Percentiles rank a stretch among this genome's conserved stretches.
These are phyloP conservation scores for Ogataea zsoltii DNA, from an alignment of 805 yeast species.

Conservation along the genomic window DNA sequence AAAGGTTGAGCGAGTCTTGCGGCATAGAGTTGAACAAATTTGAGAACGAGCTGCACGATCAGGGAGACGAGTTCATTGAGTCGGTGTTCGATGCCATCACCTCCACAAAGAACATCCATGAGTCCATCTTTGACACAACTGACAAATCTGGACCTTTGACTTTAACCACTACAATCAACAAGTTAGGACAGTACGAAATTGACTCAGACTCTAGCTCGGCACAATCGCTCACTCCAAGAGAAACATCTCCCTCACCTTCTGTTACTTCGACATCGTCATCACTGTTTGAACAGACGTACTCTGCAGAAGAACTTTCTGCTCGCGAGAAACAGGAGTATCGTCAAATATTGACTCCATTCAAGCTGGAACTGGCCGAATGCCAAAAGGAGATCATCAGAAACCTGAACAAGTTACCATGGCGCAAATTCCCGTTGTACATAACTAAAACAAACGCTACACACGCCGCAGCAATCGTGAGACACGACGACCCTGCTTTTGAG, in stretches of 20 bases:
- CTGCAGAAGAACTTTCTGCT: conserved; percentile 14
- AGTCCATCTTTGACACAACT: conserved; percentile 30
- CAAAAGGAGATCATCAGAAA: conserved; percentile 56
- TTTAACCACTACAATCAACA: conserved; percentile 29
- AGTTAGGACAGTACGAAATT: conserved; percentile 30
- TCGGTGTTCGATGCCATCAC: conserved; percentile 61
- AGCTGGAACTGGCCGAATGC: conserved; percentile 38
- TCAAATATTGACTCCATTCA: conserved; percentile 27
- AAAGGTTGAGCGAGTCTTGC: conserved; percentile 29
- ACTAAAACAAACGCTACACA: conserved; percentile 68
- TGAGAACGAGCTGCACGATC: conserved; percentile 52
- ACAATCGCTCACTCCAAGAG: too few relatives aligned
- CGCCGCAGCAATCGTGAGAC: conserved; percentile 79
- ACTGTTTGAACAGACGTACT: background rate
- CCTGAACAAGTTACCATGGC: conserved; percentile 65
- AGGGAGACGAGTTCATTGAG: conserved; percentile 65
- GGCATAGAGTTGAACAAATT: conserved; percentile 31
- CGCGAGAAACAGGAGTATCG: conserved; percentile 16
- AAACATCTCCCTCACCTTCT: too few relatives aligned
- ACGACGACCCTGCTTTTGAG: conserved; percentile 50
- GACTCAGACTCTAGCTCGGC: conserved; percentile 10
- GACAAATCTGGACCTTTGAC: conserved; percentile 25
- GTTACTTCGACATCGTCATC: background rate
- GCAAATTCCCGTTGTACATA: conserved; percentile 69
- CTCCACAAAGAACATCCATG: conserved; percentile 26